These are phyloP conservation scores for Allium fistulosum DNA, from an alignment of 106 monocot genomes.

Conservation along the genomic window DNA sequence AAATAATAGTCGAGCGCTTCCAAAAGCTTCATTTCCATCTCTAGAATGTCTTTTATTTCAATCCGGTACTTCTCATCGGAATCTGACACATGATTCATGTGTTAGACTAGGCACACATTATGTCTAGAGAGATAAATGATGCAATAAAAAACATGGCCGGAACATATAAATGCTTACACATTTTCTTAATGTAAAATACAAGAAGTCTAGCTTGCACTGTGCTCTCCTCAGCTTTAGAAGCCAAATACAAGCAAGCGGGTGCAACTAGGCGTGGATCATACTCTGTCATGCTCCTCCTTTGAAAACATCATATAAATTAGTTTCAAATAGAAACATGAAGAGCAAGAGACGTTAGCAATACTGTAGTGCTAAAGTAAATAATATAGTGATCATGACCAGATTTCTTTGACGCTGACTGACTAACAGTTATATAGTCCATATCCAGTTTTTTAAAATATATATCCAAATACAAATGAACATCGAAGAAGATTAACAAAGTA, in stretches of 20 bases:
- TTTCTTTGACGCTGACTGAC: too few species aligned
- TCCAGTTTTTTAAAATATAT: too few species aligned
- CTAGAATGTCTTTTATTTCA: slow-evolving; percentile 99
- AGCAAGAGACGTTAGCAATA: too few species aligned
- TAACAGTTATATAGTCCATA: too few species aligned
- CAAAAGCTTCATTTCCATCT: slow-evolving; percentile 99
- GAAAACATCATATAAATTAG: neutral
- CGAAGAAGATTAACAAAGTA: too few species aligned
- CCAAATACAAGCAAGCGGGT: slow-evolving; percentile 92
- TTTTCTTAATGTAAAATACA: slow-evolving; percentile 91
- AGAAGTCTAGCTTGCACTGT: slow-evolving; percentile 95
- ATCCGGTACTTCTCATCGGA: slow-evolving; percentile 76
- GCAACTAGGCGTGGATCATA: slow-evolving; percentile 98
- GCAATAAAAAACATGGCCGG: neutral
- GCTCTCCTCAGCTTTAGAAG: slow-evolving; percentile 98
- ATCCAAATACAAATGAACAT: too few species aligned
- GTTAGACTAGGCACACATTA: neutral
- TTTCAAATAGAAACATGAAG: too few species aligned
- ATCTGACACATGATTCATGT: slow-evolving; percentile 27
- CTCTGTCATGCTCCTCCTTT: slow-evolving; percentile 92
- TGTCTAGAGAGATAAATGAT: neutral
- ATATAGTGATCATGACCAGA: too few species aligned
- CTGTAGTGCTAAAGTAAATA: too few species aligned
- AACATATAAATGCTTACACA: slow-evolving; percentile 32
- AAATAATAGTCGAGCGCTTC: slow-evolving; percentile 99